Evolutionary conservation across 176 grass and related monocot species (phyloP).

Genomic region (Hyparrhenia diplandra): DNA sequence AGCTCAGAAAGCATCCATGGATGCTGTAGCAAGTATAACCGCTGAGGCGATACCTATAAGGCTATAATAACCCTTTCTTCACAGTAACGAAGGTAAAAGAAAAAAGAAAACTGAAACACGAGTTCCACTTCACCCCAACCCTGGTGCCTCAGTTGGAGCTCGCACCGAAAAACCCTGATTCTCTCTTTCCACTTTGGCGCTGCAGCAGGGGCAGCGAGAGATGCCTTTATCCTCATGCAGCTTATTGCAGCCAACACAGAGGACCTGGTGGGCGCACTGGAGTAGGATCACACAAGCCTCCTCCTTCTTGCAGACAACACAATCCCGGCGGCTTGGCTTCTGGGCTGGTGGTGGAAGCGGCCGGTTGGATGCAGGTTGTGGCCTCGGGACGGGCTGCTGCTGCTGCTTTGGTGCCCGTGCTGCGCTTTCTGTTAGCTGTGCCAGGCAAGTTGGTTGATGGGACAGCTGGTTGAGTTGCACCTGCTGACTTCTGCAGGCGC

Average conservation of each 20-base stretch:
- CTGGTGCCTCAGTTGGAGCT: conserved; percentile 48
- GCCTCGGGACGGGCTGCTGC: conserved; percentile 32
- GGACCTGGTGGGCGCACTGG: conserved; percentile 65
- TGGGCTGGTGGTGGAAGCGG: conserved; percentile 20
- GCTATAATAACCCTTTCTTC: conserved; percentile 34
- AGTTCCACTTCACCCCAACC: conserved; percentile 7
- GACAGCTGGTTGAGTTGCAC: conserved; percentile 7
- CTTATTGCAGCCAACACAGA: conserved; percentile 66
- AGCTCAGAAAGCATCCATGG: conserved; percentile 33
- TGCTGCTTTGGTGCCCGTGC: conserved; percentile 35
- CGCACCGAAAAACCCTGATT: conserved; percentile 67
- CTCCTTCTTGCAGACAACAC: conserved; percentile 54
- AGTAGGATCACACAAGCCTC: conserved; percentile 62
- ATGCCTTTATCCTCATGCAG: conserved; percentile 47
- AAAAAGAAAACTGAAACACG: conserved; percentile 10
- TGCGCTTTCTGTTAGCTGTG: conserved; percentile 13
- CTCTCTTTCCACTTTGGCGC: conserved; percentile 60
- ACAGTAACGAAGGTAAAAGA: conserved; percentile 42
- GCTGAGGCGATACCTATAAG: not conserved
- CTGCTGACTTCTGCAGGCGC: conserved; percentile 39
- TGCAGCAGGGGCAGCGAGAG: conserved; percentile 63
- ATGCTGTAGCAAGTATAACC: conserved; percentile 27
- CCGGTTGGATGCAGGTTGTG: conserved; percentile 25
- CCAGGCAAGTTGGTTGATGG: conserved; percentile 5
- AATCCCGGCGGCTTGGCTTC: conserved; percentile 38